Evolutionary conservation across 345 rosid genomes (phyloP), one percentile per base, ranked within the genome.

Genomic region (Lepidium africanum): DNA sequence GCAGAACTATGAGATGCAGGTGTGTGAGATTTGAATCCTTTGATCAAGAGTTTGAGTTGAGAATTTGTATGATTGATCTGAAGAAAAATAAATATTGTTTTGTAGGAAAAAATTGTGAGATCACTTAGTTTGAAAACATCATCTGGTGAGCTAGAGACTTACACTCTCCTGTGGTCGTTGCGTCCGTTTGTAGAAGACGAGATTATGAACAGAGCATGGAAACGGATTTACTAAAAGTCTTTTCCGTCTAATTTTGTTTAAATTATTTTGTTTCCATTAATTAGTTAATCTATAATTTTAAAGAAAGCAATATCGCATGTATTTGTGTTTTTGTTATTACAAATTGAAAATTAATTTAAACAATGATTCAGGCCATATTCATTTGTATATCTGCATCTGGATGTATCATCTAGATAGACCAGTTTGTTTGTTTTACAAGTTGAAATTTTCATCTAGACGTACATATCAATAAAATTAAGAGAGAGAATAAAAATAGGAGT

Each of bases 1-100:
- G 74, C 87, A 87, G 53, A 90, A 93, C 78, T 78, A 71, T 43
- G 65, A 2, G 12, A 90, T 90, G 98, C 98, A 90, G 96, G 97
- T 84, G 64, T 13, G 49, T 0, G 25, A 12, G 33, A 38, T 43
- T 13, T 42, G 45, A 2, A 30, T 1, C 33, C 33, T 30, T 30
- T 0, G 33, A 30, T 30, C 7, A 30, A 30, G 33, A 30, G 33
- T 30, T 30, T 30, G 0, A 30, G 6, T 7, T 30, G 33, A 30
- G 33, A 30, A 5, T 30, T 30, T 30, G 4, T 2, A 30, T 30
- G 33, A 30, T 30, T 30, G 33, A 30, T 30, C 21, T 12, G 25
- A 66, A 46, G 21, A 15, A 9, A 50, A 57, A 70, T 67, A 43
- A 13, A n/a, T 21, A 48, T 10, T 38, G 14, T 19, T 23, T 38